Conservation (phyloP, 2,329 filamentous ascomycete genomes). For the Trichoderma afroharzianum region DNA sequence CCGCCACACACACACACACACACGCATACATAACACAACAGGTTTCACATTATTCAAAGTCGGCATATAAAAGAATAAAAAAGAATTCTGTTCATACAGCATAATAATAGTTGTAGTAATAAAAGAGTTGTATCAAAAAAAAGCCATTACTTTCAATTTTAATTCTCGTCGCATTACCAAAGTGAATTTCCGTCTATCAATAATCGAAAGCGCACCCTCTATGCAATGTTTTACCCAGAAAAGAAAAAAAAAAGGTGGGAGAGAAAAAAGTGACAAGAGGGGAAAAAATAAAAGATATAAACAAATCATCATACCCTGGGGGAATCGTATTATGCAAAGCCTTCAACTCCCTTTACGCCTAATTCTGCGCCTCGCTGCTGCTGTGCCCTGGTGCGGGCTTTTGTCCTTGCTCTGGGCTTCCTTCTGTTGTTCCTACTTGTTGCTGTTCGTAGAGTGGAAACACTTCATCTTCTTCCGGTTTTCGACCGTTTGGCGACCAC, state of each 20-base stretch:
- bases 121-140: not conserved
- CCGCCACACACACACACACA: not conserved
- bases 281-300: constrained; percentile 5
- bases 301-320: constrained; percentile 14
- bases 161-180: constrained; percentile 9
- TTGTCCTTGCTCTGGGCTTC: constrained; percentile 18
- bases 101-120: not conserved
- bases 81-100: not conserved
- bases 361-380: constrained; percentile 26
- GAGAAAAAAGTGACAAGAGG: constrained; percentile 6
- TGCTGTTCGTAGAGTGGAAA: constrained; percentile 8
- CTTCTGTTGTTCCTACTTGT: constrained; percentile 17
- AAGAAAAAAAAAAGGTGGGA: not conserved
- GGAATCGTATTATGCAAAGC: constrained; percentile 19
- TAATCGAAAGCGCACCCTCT: constrained; percentile 2
- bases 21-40: not conserved
- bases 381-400: constrained; percentile 14
- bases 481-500: constrained; percentile 67
- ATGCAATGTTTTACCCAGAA: constrained; percentile 11
- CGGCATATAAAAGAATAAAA: not conserved
- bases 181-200: constrained; percentile 13
- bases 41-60: not conserved
- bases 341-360: constrained; percentile 24
- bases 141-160: constrained; percentile 7
- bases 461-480: constrained; percentile 26